These are phyloP conservation scores for Maudiozyma barnettii DNA, from an alignment of 805 yeast species.

Conservation along the genomic window DNA sequence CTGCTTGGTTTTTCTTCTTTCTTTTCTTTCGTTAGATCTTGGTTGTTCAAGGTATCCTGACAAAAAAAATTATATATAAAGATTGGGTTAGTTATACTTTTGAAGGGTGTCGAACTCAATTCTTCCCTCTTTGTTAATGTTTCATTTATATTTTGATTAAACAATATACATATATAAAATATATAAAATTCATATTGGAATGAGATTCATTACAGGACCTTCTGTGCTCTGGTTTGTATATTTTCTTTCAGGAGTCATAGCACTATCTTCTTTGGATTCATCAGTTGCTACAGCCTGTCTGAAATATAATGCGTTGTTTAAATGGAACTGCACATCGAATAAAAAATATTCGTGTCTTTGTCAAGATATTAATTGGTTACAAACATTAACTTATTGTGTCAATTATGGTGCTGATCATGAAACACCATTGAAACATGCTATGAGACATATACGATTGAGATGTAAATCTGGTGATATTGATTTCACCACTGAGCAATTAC, in stretches of 20 bases:
- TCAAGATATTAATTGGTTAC: slow-evolving; percentile 35
- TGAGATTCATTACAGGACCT: neutral
- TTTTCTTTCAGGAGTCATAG: neutral
- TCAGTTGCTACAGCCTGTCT: slow-evolving; percentile 3
- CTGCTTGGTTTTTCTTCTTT: no score
- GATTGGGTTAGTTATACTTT: no score
- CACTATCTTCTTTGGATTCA: neutral
- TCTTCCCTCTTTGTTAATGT: no score
- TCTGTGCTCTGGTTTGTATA: neutral
- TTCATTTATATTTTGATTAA: no score
- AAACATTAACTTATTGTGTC: slow-evolving; percentile 37
- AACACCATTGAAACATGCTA: slow-evolving; percentile 31
- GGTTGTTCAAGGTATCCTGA: neutral
- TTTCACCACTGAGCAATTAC: neutral
- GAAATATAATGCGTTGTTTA: slow-evolving; percentile 29
- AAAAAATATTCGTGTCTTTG: slow-evolving; percentile 34
- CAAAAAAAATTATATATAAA: no score
- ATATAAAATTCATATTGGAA: neutral
- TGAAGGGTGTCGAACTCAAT: no score
- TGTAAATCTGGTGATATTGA: slow-evolving; percentile 2
- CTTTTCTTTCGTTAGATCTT: no score
- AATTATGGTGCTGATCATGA: slow-evolving; percentile 26
- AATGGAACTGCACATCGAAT: slow-evolving; percentile 38
- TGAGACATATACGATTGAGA: slow-evolving; percentile 30
- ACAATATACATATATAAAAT: no score